A percentile compares a stretch with the other conserved stretches of the same genome.
phyloP scores from a whole-genome alignment of 139 green algal genomes.

The Volvox reticuliferus region DNA sequence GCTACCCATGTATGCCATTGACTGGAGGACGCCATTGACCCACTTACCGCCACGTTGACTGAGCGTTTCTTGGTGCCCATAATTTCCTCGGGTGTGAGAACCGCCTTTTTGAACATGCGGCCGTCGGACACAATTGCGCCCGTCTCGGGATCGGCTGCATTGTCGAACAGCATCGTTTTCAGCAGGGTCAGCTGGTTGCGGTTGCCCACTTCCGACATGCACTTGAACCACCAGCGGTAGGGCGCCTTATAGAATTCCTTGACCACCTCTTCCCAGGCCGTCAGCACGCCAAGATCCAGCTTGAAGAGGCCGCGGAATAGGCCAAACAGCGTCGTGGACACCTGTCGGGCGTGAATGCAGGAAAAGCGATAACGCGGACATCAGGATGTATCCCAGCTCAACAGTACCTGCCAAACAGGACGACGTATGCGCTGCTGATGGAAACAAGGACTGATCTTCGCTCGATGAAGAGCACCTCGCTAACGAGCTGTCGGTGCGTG shows the following conservation, averaged over 20 bases:
- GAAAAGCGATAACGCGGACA: no score
- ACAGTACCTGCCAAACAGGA: no score
- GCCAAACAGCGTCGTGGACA: conserved; percentile 40
- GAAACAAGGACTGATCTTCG: no score
- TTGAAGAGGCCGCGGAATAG: conserved; percentile 13
- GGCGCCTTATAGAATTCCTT: conserved; percentile 34
- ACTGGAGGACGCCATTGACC: background rate
- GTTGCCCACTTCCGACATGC: conserved; percentile 36
- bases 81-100: conserved; percentile 65
- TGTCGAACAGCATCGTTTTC: conserved; percentile 52
- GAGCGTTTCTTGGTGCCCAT: conserved; percentile 46
- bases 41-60: conserved; percentile 33
- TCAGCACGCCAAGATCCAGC: conserved; percentile 24
- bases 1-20: no score
- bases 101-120: conserved; percentile 65
- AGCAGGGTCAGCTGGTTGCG: conserved; percentile 29
- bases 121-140: conserved; percentile 56
- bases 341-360: background rate
- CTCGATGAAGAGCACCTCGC: no score
- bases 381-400: no score
- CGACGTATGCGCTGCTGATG: no score
- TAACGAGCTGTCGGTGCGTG: no score
- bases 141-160: conserved; percentile 33
- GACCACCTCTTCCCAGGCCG: conserved; percentile 11
- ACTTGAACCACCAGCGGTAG: conserved; percentile 8